Percentiles rank a stretch among this genome's conserved stretches.
phyloP scores from a whole-genome alignment of 345 rosid genomes.

The Populus alba region DNA sequence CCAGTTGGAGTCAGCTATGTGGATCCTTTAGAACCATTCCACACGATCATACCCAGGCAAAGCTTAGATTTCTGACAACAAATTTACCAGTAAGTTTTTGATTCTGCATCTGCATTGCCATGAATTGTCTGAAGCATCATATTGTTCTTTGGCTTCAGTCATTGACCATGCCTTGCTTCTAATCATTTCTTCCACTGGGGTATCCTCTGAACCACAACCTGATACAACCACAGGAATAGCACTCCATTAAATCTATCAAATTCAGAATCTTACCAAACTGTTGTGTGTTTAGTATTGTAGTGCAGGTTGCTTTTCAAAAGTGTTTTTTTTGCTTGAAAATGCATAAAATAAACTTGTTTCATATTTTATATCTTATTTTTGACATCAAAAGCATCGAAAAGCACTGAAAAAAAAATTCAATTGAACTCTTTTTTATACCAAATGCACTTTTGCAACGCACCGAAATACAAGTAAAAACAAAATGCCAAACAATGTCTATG shows the following conservation, averaged over 20 bases:
- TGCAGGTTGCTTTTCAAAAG: too few species aligned
- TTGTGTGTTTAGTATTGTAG: too few species aligned
- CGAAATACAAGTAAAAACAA: too few species aligned
- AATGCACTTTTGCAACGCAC: too few species aligned
- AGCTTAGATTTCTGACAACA: neutral
- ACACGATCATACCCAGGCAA: neutral
- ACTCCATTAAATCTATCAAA: conserved; percentile 1
- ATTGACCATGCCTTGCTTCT: neutral
- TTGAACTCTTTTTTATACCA: too few species aligned
- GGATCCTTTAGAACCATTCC: neutral
- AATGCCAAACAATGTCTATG: too few species aligned
- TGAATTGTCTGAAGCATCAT: neutral
- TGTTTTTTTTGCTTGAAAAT: too few species aligned
- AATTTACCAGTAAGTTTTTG: neutral
- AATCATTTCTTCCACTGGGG: conserved; percentile 88
- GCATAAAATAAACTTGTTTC: too few species aligned
- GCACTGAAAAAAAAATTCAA: too few species aligned
- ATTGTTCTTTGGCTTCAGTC: neutral
- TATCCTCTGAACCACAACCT: conserved; percentile 80
- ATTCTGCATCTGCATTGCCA: neutral
- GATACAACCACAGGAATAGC: conserved; percentile 10
- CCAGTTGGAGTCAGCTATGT: neutral
- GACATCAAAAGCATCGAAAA: too few species aligned
- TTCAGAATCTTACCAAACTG: neutral
- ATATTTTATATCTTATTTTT: too few species aligned